Base-by-base conservation (phyloP, 75 land plant genomes). In the Pseudotsuga menziesii region DNA sequence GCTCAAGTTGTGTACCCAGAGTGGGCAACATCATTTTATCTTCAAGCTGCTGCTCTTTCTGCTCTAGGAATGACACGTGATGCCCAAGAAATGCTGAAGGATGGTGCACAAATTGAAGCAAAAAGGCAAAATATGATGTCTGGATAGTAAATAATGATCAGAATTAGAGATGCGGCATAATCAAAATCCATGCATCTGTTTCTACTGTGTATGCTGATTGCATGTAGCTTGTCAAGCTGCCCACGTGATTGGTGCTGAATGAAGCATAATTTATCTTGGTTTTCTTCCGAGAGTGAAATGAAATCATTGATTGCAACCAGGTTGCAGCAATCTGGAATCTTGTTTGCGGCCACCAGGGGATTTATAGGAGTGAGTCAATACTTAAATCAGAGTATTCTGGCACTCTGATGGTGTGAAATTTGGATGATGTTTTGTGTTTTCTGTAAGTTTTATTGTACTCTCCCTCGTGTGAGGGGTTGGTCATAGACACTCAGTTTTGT, bases 1-100 rank as follows among this genome's bases (percentile, higher is more conserved):
- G 90, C 91, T 17, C 91, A 88, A 71, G 89, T 82, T 66, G 76
- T 88, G 11, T 78, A 85, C 58, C 91, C 90, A 23, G 91, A 89
- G 41, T 89, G 91, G 91, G 82, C 87, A 20, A 89, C 90, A 63
- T 83, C 91, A 5, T 88, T 78, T 59, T 89, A 82, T 74, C 79
- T 89, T 52, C 90, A 89, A 63, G 90, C 91, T 16, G 87, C 90
- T 32, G 90, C 91, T 29, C 82, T 93, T 70, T 70, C 82, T 26
- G 86, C 73, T 61, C 78, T 89, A 36, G 86, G 82, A 44, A 90
- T 89, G 91, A 83, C 82, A 44, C 72, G 61, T 32, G 90, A 89
- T 75, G 90, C 90, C 9, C 76, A 82, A 80, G 91, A 88, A 57
- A 79, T 85, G 76, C 80, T 89, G 20, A 81, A 88, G 57, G 90